Conservation (phyloP, 768 basidiomycete genomes). For the Cystobasidium tubakii region DNA sequence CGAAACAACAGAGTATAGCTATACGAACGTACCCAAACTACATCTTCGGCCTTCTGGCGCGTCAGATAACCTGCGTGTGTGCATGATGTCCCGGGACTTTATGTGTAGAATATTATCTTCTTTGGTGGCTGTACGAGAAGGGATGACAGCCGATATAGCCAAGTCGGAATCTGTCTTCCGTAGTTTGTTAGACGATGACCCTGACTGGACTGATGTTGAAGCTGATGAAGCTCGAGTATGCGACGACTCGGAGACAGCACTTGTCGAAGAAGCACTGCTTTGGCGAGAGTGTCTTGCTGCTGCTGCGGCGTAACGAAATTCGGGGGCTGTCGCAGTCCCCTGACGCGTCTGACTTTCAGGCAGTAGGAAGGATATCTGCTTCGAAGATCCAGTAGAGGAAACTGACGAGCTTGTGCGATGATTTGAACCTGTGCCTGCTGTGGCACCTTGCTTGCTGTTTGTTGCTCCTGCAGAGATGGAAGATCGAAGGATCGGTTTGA, state of each 20-base stretch:
- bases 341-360: neutral
- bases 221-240: neutral
- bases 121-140: neutral
- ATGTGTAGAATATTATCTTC: neutral
- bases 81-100: neutral
- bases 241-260: no score
- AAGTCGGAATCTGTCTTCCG: neutral
- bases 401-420: neutral
- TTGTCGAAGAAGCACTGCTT: neutral
- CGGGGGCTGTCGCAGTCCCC: neutral
- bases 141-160: neutral
- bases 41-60: neutral
- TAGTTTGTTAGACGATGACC: neutral
- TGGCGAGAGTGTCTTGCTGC: neutral
- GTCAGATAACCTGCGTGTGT: neutral
- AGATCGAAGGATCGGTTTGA: conserved; percentile 12
- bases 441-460: neutral
- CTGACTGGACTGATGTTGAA: neutral
- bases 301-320: neutral
- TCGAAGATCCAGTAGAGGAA: neutral
- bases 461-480: neutral
- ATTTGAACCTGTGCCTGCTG: neutral
- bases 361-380: neutral
- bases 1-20: neutral
- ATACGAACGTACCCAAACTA: neutral